Conservation (phyloP, 768 basidiomycete species). For the Trametes maxima region DNA sequence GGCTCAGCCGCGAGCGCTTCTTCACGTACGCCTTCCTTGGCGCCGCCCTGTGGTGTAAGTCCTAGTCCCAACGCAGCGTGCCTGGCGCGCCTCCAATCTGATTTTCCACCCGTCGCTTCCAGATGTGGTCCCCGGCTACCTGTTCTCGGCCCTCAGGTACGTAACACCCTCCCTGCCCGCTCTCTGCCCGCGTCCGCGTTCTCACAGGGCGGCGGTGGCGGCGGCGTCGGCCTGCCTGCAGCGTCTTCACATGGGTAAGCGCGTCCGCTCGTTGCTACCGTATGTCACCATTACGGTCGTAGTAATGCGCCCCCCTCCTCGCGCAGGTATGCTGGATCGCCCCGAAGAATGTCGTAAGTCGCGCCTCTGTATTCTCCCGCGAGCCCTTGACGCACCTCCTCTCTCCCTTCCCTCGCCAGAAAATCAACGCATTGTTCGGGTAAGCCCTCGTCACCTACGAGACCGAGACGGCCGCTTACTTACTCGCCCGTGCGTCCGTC, state of each 20-base stretch:
- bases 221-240: neutral
- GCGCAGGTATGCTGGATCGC: conserved; percentile 65
- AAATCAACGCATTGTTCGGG: conserved; percentile 62
- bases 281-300: neutral
- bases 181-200: neutral
- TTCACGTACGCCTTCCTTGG: conserved; percentile 56
- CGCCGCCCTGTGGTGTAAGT: conserved; percentile 45
- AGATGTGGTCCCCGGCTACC: conserved; percentile 62
- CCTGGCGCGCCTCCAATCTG: neutral
- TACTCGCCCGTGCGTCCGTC: neutral
- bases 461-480: neutral
- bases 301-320: neutral
- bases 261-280: conserved; percentile 4
- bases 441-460: conserved; percentile 26
- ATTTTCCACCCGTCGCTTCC: neutral
- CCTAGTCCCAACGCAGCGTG: conserved; percentile 13
- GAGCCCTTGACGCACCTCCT: neutral
- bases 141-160: conserved; percentile 54
- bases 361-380: neutral
- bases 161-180: neutral
- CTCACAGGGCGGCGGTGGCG: neutral
- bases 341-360: conserved; percentile 56
- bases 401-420: neutral
- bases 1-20: conserved; percentile 60
- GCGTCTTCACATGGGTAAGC: conserved; percentile 22